These are phyloP conservation scores for Ophiosphaerella korrae DNA, from an alignment of 2,329 filamentous ascomycete genomes.

Conservation along the genomic window DNA sequence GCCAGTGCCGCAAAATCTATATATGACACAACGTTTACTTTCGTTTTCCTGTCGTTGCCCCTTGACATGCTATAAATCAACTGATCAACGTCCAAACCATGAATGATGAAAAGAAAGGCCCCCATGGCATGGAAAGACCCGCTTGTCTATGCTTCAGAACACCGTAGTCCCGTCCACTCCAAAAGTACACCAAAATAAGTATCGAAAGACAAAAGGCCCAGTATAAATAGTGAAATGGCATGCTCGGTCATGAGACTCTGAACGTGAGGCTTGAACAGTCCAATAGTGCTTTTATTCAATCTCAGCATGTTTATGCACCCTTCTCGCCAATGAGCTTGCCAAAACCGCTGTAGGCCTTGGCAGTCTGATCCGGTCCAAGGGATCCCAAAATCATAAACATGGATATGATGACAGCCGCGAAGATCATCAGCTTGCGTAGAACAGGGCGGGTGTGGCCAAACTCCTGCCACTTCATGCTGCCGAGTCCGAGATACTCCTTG, in stretches of 20 bases:
- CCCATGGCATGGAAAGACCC: conserved; percentile 27
- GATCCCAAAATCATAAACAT: conserved; percentile 72
- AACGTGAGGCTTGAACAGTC: neutral
- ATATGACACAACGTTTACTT: conserved; percentile 38
- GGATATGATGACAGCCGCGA: conserved; percentile 65
- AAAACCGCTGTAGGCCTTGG: conserved; percentile 41
- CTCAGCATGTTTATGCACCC: conserved; percentile 17
- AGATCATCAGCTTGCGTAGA: conserved; percentile 76
- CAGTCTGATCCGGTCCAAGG: conserved; percentile 47
- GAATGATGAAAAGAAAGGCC: conserved; percentile 15
- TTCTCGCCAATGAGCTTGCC: conserved; percentile 43
- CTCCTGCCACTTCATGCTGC: conserved; percentile 80
- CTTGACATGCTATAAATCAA: conserved; percentile 27
- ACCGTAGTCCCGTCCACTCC: conserved; percentile 29
- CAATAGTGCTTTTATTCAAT: neutral
- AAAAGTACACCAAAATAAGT: conserved; percentile 24
- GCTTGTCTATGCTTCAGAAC: conserved; percentile 44
- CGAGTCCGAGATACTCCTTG: conserved; percentile 76
- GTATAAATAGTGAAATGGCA: conserved; percentile 12
- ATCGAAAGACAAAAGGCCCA: conserved; percentile 40
- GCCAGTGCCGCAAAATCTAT: conserved; percentile 34
- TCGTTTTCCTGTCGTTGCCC: conserved; percentile 36
- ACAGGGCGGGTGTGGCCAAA: conserved; percentile 78
- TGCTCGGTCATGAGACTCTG: conserved; percentile 1
- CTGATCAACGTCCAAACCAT: conserved; percentile 18